phyloP scores from a whole-genome alignment of 441 rosid genomes.

The Geranium incanum region DNA sequence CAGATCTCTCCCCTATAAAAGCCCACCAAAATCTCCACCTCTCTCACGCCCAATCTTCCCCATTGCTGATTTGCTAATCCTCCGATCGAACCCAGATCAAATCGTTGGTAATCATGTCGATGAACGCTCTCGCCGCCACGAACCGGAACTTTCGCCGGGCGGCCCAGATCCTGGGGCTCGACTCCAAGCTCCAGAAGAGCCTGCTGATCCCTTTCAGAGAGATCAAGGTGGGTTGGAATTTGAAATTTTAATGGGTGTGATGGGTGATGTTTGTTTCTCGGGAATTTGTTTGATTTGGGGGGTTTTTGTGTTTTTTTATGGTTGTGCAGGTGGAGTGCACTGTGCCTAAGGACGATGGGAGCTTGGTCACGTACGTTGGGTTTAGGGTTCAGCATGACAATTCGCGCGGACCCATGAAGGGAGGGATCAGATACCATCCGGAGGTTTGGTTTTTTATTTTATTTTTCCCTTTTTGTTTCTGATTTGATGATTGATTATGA shows the following conservation, averaged over 20 bases:
- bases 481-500: not conserved
- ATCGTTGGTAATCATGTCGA: conserved; percentile 20
- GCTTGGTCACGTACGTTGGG: conserved; percentile 24
- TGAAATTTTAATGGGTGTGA: not conserved
- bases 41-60: too few species aligned
- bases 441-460: conserved; percentile 19
- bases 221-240: conserved; percentile 51
- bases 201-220: conserved; percentile 90
- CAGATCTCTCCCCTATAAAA: not conserved
- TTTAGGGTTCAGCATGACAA: conserved; percentile 30
- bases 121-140: conserved; percentile 95
- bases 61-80: too few species aligned
- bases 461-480: not conserved
- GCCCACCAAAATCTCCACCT: not conserved
- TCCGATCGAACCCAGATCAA: not conserved
- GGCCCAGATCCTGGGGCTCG: conserved; percentile 74
- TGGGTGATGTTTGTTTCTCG: conserved; percentile 9
- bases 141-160: conserved; percentile 85
- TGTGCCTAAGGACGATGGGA: conserved; percentile 29
- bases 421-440: conserved; percentile 30
- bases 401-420: conserved; percentile 32
- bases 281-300: not conserved
- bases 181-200: conserved; percentile 73
- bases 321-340: conserved; percentile 31
- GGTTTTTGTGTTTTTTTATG: not conserved